Evolutionary conservation across 2,329 filamentous ascomycete species (phyloP), one percentile per base, ranked within the genome.

Genomic region (Trichophyton equinum): DNA sequence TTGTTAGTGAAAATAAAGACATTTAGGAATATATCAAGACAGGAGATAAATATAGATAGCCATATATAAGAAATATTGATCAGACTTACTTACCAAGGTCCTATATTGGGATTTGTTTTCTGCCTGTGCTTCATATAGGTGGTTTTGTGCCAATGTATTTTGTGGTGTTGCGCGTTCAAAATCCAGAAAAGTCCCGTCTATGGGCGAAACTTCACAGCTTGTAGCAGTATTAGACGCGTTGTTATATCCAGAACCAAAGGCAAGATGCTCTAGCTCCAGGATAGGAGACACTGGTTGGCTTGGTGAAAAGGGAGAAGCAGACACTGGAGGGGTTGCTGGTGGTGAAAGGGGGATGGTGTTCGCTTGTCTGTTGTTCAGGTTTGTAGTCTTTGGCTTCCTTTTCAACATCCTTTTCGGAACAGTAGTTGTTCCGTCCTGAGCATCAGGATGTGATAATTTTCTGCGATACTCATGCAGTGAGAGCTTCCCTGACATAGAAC

Each of bases 381-480:
- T 66, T 30, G 62, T 44, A 27, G 65, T 59, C 47, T 63, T 65
- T 18, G 65, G 62, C 47, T 66, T 66, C 42, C 65, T 47, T 42
- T 63, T 65, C 53, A 66, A 42, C 22, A 59, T 64, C 18, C 62
- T 63, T 40, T 42, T 49, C 36, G 64, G 63, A n/a, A 18, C 36
- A 40, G 57, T 38, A 30, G 38, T 46, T 27, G 47, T 40, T 13
- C 53, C 46, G 40, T 30, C 27, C 11, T 65, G 58, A 3, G 53
- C 49, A 3, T 59, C 36, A 8, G 61, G 57, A 15, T 40, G 51
- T 7, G 65, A 66, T 15, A 66, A 53, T 9, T 62, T 64, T 60
- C 61, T 64, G 53, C 65, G 63, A 57, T 66, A 66, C 42, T 63
- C 60, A 56, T 66, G 65, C 1, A 65, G 60, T 1, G 65, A 65